phyloP scores from a whole-genome alignment of 2,329 filamentous ascomycete genomes.

The Arthrinium phaeospermum region DNA sequence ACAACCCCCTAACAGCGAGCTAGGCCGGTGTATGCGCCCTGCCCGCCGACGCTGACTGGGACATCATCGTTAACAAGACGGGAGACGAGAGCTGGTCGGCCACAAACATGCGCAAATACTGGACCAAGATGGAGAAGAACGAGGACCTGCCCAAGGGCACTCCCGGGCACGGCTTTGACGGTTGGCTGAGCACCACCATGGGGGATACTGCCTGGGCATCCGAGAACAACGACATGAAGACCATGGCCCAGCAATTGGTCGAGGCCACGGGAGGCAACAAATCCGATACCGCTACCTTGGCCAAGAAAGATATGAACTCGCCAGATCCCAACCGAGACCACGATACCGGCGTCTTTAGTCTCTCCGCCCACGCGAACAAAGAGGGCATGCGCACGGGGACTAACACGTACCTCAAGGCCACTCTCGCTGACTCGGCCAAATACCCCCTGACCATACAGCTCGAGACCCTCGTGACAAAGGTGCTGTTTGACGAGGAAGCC shows the following conservation, averaged over 20 bases:
- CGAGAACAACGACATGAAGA: conserved; percentile 31
- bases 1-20: neutral
- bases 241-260: conserved; percentile 31
- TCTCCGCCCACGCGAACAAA: conserved; percentile 34
- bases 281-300: conserved; percentile 21
- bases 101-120: conserved; percentile 35
- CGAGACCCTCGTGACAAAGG: conserved; percentile 36
- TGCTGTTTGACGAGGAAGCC: conserved; percentile 32
- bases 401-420: conserved; percentile 54
- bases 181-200: conserved; percentile 38
- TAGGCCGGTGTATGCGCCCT: conserved; percentile 34
- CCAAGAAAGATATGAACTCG: conserved; percentile 33
- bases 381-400: conserved; percentile 44
- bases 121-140: conserved; percentile 36
- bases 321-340: conserved; percentile 34
- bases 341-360: conserved; percentile 34
- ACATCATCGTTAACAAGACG: conserved; percentile 36
- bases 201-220: conserved; percentile 31
- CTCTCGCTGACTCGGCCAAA: conserved; percentile 51
- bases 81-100: conserved; percentile 37
- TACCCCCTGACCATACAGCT: conserved; percentile 47
- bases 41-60: conserved; percentile 39
- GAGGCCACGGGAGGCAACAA: conserved; percentile 33
- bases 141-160: conserved; percentile 33
- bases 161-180: conserved; percentile 36